Evolutionary conservation across 2,329 filamentous ascomycete genomes (phyloP).

Genomic region (Pestalotiopsis fici): DNA sequence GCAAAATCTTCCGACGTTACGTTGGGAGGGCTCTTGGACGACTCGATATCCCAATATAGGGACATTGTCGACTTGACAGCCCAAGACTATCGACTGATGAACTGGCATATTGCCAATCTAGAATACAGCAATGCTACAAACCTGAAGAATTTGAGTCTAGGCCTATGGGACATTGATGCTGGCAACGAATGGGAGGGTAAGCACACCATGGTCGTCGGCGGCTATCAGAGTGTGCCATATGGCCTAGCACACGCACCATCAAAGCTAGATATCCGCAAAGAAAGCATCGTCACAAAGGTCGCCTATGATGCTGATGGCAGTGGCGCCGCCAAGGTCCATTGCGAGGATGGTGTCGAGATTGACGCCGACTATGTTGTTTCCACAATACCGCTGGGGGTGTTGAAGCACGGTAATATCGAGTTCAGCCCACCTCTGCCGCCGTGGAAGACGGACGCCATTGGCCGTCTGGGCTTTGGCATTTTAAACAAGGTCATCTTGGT

Average conservation of each 20-base stretch:
- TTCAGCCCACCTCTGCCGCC: constrained; percentile 89
- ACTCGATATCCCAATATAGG: constrained; percentile 87
- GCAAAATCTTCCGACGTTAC: constrained; percentile 69
- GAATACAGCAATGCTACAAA: constrained; percentile 97
- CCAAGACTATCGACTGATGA: constrained; percentile 86
- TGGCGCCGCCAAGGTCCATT: constrained; percentile 65
- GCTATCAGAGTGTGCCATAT: constrained; percentile 90
- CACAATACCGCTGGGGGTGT: constrained; percentile 85
- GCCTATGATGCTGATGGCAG: constrained; percentile 55
- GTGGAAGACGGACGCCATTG: constrained; percentile 81
- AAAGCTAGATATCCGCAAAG: constrained; percentile 75
- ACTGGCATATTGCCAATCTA: constrained; percentile 97
- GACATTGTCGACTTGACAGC: constrained; percentile 79
- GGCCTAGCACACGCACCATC: constrained; percentile 78
- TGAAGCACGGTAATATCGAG: constrained; percentile 79
- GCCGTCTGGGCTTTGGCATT: constrained; percentile 86
- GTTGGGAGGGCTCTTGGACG: constrained; percentile 87
- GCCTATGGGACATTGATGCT: constrained; percentile 94
- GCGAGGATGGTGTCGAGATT: constrained; percentile 73
- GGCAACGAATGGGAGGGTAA: constrained; percentile 97
- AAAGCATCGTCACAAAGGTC: constrained; percentile 72
- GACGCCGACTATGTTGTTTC: constrained; percentile 91
- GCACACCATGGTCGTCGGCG: constrained; percentile 90
- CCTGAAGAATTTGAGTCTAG: constrained; percentile 81
- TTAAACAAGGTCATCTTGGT: constrained; percentile 95